These are phyloP conservation scores for Pleurotus salmoneostramineus DNA, from an alignment of 768 basidiomycete genomes.

Conservation along the genomic window DNA sequence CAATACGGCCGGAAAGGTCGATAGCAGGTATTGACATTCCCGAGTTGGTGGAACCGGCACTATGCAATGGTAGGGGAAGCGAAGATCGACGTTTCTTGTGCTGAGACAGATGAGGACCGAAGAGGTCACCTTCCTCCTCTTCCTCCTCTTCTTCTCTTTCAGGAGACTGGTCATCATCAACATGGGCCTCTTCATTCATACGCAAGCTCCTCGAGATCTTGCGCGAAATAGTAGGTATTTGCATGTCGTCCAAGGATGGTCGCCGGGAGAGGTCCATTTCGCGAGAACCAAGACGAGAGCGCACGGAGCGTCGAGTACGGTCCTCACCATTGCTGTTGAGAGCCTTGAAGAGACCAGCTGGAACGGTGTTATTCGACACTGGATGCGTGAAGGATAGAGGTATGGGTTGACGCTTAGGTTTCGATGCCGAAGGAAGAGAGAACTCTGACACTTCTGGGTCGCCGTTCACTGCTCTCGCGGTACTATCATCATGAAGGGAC, in stretches of 20 bases:
- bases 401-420: constrained; percentile 66
- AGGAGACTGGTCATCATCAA: background rate
- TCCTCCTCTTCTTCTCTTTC: background rate
- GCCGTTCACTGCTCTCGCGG: constrained; percentile 27
- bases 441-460: constrained; percentile 20
- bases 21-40: constrained; percentile 36
- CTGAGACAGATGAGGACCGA: constrained; percentile 20
- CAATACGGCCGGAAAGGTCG: constrained; percentile 54
- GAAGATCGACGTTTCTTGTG: constrained; percentile 54
- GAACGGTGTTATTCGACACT: constrained; percentile 65
- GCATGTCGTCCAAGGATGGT: constrained; percentile 75
- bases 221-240: constrained; percentile 66
- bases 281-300: constrained; percentile 70
- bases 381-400: constrained; percentile 68
- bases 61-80: constrained; percentile 50
- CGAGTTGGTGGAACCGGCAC: constrained; percentile 38
- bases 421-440: constrained; percentile 20
- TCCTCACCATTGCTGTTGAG: constrained; percentile 59
- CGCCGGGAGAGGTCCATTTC: constrained; percentile 66
- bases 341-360: constrained; percentile 84
- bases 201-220: constrained; percentile 50
- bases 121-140: constrained; percentile 29
- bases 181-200: constrained; percentile 33
- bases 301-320: constrained; percentile 64
- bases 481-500: constrained; percentile 28